Evolutionary conservation across 352 stramenopile genomes (phyloP), one percentile per base, ranked within the genome.

Genomic region (Phytopythium helicoides): DNA sequence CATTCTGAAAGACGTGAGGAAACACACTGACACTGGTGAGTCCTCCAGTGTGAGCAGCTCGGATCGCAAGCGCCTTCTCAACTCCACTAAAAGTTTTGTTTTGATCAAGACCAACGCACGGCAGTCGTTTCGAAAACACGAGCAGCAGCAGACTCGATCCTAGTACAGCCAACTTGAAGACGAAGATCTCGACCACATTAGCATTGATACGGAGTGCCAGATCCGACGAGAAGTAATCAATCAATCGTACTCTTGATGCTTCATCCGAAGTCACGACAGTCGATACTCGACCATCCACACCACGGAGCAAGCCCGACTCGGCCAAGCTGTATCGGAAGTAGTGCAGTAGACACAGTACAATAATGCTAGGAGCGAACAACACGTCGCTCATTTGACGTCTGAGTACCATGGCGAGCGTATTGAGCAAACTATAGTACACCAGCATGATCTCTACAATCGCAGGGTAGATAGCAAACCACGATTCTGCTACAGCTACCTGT

Each of bases 381-480:
- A 55, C 42, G 21, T 70, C 62, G 21, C 42, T 66, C 25, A 70
- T 42, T 7, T 52, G 56, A 2, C 56, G 52, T n/a, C 53, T 26
- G 5, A 58, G 11, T 12, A 56, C 28, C n/a, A 47, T 56, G 15
- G 52, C 56, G 4, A 66, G 4, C 1, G 52, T 26, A 44, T 62
- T 66, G 39, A 70, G 47, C 1, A 58, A 14, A 56, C 54, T 70
- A 47, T 49, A 71, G 21, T 60, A 60, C 3, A 68, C 23, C 2
- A 71, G 53, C 7, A 62, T 41, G 37, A 66, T 39, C 38, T 65
- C 61, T 19, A 48, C 56, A 31, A 65, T 62, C 3, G 45, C 12
- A 22, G 55, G 44, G 36, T 68, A 70, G 16, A 70, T 70, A 10
- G 50, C 47, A 23, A 59, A 70, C 60, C 64, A 73, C 4, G 60